Base-by-base conservation (phyloP, 306 rosid species). In the Medicago lupulina region DNA sequence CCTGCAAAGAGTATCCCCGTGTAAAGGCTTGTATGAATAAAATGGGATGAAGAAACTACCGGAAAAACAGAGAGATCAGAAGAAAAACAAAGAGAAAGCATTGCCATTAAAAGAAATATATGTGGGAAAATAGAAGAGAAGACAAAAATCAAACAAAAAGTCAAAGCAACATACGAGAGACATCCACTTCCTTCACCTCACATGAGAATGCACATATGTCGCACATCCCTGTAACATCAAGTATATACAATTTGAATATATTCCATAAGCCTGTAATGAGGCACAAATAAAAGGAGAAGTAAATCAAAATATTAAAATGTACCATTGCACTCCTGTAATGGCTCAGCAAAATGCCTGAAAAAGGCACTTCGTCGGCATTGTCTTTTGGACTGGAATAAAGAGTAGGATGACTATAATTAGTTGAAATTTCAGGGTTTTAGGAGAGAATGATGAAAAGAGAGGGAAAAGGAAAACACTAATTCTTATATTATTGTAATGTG, bases 331-430 rank as follows among this genome's bases (percentile, higher is more conserved):
- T 94, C 98, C 83, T 89, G 90, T 17, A 80, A 66, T 77, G 97
- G 96, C 89, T 94, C 98, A 41, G 96, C 93, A 87, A 94, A 94
- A 82, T 94, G 97, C 55, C 77, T 84, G 75, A 85, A 94, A 86
- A 94, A 70, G 67, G 91, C 94, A 85, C 83, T 82, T 76, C 95
- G 89, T 63, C 97, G 92, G 51, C 98, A 94, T 73, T 82, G 91
- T 81, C 74, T 84, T 83, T 88, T 94, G 79, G 96, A 89, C 97
- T 94, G 85, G 74, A 79, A 75, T 64, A 79, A 76, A 63, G 76
- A 38, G 69, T 36, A 63, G 43, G 51, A 53, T 54, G 54, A 57
- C 41, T 72, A 76, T 50, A 70, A 60, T 58, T 62, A 71, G 60
- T 63, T 61, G n/a, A 53, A 62, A 51, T 43, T 71, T 15, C 15